Conservation (phyloP, 352 stramenopile genomes). For the Globisporangium parvum region DNA sequence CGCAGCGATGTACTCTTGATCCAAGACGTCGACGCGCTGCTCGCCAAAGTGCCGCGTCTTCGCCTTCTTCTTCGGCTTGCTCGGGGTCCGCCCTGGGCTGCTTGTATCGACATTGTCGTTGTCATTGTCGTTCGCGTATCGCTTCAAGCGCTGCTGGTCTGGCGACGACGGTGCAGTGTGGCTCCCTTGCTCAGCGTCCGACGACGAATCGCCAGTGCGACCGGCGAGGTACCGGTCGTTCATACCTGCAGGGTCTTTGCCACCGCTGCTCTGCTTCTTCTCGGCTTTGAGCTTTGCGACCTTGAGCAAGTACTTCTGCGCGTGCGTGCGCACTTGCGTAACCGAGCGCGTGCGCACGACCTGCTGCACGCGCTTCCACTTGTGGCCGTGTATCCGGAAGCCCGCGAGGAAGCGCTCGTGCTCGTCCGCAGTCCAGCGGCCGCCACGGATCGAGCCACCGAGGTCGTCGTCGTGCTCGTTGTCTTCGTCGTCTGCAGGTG, state of each 20-base stretch:
- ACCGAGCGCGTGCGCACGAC: slow-evolving; percentile 84
- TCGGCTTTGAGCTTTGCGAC: slow-evolving; percentile 85
- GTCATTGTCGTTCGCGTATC: slow-evolving; percentile 3
- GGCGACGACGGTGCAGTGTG: slow-evolving; percentile 34
- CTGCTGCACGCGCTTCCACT: slow-evolving; percentile 89
- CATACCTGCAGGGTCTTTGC: slow-evolving; percentile 9
- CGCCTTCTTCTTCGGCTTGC: slow-evolving; percentile 70
- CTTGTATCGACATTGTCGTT: slow-evolving; percentile 4
- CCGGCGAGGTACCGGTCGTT: slow-evolving; percentile 16
- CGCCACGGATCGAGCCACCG: slow-evolving; percentile 58
- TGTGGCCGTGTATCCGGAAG: slow-evolving; percentile 84
- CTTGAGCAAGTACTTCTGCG: slow-evolving; percentile 87
- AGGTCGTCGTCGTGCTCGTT: slow-evolving; percentile 43
- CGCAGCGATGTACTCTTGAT: slow-evolving; percentile 76
- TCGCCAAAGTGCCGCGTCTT: slow-evolving; percentile 18
- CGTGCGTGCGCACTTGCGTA: slow-evolving; percentile 84
- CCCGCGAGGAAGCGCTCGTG: slow-evolving; percentile 83
- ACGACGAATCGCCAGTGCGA: slow-evolving; percentile 13
- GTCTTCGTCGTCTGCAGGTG: slow-evolving; percentile 64
- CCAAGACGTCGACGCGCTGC: slow-evolving; percentile 38
- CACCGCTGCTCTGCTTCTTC: slow-evolving; percentile 46
- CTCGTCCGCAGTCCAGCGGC: slow-evolving; percentile 80
- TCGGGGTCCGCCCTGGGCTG: slow-evolving; percentile 15
- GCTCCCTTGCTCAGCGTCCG: slow-evolving; percentile 18
- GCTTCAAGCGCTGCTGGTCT: slow-evolving; percentile 13